Conservation (phyloP, 371 early-diverging fungal species). For the Mortierella sp. region DNA sequence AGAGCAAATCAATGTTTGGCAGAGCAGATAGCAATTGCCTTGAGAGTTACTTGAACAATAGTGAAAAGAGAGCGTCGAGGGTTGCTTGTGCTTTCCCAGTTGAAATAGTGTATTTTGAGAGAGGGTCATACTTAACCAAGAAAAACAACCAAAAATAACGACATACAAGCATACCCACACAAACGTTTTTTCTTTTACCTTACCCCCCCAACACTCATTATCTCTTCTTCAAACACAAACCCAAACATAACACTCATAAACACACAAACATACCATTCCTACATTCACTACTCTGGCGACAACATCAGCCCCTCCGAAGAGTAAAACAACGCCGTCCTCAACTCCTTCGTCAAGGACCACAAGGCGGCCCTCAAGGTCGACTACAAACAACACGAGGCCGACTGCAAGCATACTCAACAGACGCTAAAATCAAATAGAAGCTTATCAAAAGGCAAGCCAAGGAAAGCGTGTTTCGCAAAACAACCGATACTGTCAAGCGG, state of each 20-base stretch:
- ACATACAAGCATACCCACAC: too few species aligned
- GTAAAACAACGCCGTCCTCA: conserved; percentile 36
- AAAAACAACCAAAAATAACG: too few species aligned
- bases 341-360: conserved; percentile 36
- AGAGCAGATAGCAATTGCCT: background rate
- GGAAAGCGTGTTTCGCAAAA: background rate
- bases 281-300: too few species aligned
- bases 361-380: conserved; percentile 34
- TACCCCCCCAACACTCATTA: background rate
- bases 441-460: background rate
- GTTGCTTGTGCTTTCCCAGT: background rate
- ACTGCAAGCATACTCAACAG: conserved; percentile 36
- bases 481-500: background rate
- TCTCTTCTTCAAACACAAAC: background rate
- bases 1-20: background rate
- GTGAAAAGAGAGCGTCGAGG: background rate
- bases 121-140: too few species aligned
- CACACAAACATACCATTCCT: too few species aligned
- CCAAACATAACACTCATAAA: too few species aligned
- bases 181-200: background rate
- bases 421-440: conserved; percentile 26
- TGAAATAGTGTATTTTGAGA: too few species aligned
- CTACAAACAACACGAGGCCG: conserved; percentile 20
- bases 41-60: too few species aligned
- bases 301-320: conserved; percentile 16